Evolutionary conservation across 257 asterid species (phyloP).

Genomic region (Solanum piurae): DNA sequence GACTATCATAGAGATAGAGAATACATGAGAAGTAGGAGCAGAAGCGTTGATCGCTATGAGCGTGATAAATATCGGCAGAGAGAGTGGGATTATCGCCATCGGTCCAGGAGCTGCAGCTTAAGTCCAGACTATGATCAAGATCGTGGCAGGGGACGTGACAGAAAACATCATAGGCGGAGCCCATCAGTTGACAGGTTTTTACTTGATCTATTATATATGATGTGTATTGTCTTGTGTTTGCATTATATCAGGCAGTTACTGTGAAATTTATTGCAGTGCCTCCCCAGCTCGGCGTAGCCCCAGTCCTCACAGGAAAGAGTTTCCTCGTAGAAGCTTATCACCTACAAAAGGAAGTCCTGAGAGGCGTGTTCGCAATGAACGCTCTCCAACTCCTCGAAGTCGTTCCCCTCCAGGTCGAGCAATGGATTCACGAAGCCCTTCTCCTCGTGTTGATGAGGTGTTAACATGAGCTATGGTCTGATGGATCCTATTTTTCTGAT

Average conservation of each 20-base stretch:
- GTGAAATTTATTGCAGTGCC: constrained; percentile 1
- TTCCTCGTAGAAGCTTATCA: constrained; percentile 12
- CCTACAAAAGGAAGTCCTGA: constrained; percentile 10
- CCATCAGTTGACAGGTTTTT: constrained; percentile 22
- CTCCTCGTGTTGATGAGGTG: constrained; percentile 3
- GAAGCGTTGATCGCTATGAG: constrained; percentile 23
- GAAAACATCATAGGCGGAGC: constrained; percentile 4
- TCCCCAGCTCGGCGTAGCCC: constrained; percentile 8
- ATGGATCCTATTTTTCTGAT: background rate
- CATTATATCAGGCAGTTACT: background rate
- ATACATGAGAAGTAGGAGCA: constrained; percentile 20
- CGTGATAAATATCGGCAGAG: constrained; percentile 6
- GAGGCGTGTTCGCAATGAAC: background rate
- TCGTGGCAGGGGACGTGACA: constrained; percentile 5
- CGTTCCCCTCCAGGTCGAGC: background rate
- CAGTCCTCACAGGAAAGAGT: constrained; percentile 12
- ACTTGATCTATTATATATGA: background rate
- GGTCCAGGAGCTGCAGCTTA: constrained; percentile 22
- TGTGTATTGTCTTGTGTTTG: background rate
- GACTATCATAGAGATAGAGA: constrained; percentile 18
- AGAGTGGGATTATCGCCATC: constrained; percentile 7
- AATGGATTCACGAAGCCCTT: constrained; percentile 7
- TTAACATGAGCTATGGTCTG: background rate
- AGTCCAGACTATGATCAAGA: constrained; percentile 19
- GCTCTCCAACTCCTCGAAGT: constrained; percentile 9